Base-by-base conservation (phyloP, 2,329 filamentous ascomycete species). In the Alternaria sp. region DNA sequence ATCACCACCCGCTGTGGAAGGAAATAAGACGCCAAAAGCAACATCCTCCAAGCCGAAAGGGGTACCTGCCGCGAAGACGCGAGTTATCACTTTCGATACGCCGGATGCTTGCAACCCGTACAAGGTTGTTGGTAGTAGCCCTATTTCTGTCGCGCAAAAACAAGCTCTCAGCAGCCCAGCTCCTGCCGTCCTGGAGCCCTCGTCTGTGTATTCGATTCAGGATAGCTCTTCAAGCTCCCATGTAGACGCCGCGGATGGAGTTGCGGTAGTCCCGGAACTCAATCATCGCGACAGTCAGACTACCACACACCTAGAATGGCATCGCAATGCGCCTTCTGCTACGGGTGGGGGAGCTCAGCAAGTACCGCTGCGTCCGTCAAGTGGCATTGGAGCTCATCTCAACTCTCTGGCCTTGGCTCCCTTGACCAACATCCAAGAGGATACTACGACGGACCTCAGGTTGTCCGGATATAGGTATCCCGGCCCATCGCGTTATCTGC, bases 271-370 rank as follows among this genome's bases (percentile, higher is more conserved):
- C 10, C 51, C 63, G 9, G 65, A 62, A 33, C 41, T 52, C 26
- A 58, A 54, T 40, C 65, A 56, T 39, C 71, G 69, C 9, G 72
- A 77, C 28, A 77, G 73, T 36, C 72, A 74, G 50, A 72, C 70
- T 8, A 78, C 74, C 3, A 78, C 73, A 7, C 71, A 77, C 55
- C 57, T 78, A 8, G 70, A 69, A 17, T 77, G 72, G 74, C 61
- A 39, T 29, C 31, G 37, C 33, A 39, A 36, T 48, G 39, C 17
- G 23, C 26, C 31, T 17, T 29, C 56, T 14, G 14, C 23, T 9
- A 29, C 33, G 24, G 44, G 44, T 33, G 23, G 42, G 4, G 44
- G 29, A 17, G 7, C 45, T 21, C 56, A 54, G 39, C 42, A 54
- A 7, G 21, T 45, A 21, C n/a, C 48, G 24, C 14, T 55, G 23